Conservation (phyloP, 345 rosid species). For the Hibiscus syriacus region DNA sequence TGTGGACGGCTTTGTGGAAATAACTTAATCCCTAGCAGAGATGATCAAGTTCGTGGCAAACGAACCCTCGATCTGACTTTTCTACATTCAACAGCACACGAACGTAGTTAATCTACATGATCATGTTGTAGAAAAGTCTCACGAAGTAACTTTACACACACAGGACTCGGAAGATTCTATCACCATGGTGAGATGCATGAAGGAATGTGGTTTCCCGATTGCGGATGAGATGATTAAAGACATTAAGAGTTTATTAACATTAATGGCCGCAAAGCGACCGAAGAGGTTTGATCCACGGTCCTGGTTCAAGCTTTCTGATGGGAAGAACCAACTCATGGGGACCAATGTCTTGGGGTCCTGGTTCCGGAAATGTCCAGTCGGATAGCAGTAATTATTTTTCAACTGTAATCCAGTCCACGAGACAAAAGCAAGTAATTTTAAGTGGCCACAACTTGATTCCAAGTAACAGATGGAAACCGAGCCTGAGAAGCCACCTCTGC, state of each 20-base stretch:
- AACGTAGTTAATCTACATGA: conserved; percentile 52
- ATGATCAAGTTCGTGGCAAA: conserved; percentile 90
- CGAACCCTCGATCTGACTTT: conserved; percentile 92
- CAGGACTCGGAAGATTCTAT: conserved; percentile 83
- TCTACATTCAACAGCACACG: no score
- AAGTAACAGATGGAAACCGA: conserved; percentile 26
- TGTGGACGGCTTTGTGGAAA: conserved; percentile 85
- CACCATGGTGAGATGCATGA: conserved; percentile 64
- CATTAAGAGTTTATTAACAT: conserved; percentile 50
- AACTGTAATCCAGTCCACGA: conserved; percentile 59
- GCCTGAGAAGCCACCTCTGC: conserved; percentile 20
- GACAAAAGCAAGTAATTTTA: conserved; percentile 62
- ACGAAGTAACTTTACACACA: conserved; percentile 50
- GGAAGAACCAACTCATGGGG: conserved; percentile 49
- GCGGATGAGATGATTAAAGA: conserved; percentile 87
- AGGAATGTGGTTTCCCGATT: conserved; percentile 53
- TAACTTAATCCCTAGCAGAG: conserved; percentile 76
- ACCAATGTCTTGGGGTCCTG: conserved; percentile 33
- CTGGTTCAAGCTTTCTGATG: conserved; percentile 27
- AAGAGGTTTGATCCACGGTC: conserved; percentile 50
- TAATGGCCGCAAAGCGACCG: conserved; percentile 59
- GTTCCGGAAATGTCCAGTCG: conserved; percentile 29
- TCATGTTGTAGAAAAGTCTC: conserved; percentile 49
- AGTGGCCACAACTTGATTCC: conserved; percentile 61
- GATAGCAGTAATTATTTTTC: conserved; percentile 48